Evolutionary conservation across 2,329 filamentous ascomycete genomes (phyloP).

Genomic region (Dichotomopilus funicola): DNA sequence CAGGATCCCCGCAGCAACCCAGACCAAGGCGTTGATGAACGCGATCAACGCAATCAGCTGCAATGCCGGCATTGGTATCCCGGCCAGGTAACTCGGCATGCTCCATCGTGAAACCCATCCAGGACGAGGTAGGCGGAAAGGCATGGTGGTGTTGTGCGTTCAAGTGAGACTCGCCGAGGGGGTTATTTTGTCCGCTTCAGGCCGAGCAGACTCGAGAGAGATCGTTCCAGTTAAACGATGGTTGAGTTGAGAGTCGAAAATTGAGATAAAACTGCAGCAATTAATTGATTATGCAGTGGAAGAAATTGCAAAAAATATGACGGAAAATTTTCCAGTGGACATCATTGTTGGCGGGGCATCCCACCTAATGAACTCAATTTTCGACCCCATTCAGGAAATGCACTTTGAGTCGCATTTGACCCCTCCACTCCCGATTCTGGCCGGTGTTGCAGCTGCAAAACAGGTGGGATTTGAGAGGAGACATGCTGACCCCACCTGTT

Average conservation of each 20-base stretch:
- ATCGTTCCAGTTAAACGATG: background rate
- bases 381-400: too few species aligned
- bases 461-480: too few species aligned
- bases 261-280: background rate
- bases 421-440: too few species aligned
- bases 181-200: background rate
- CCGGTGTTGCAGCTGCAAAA: too few species aligned
- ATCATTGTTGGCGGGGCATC: background rate
- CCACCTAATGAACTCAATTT: too few species aligned
- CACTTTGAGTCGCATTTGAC: too few species aligned
- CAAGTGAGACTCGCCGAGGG: background rate
- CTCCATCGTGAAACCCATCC: constrained; percentile 14
- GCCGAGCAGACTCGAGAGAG: background rate
- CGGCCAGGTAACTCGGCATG: constrained; percentile 26
- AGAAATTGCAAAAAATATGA: background rate
- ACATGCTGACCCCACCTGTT: background rate
- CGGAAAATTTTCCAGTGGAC: background rate
- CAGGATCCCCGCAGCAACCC: constrained; percentile 41
- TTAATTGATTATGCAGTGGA: background rate
- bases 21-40: constrained; percentile 46
- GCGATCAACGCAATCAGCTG: constrained; percentile 47
- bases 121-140: constrained; percentile 8
- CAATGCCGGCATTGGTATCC: constrained; percentile 31
- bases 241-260: background rate
- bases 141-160: constrained; percentile 2